Evolutionary conservation across 2,329 filamentous ascomycete species (phyloP).

Genomic region (Trichoderma aggressivum): DNA sequence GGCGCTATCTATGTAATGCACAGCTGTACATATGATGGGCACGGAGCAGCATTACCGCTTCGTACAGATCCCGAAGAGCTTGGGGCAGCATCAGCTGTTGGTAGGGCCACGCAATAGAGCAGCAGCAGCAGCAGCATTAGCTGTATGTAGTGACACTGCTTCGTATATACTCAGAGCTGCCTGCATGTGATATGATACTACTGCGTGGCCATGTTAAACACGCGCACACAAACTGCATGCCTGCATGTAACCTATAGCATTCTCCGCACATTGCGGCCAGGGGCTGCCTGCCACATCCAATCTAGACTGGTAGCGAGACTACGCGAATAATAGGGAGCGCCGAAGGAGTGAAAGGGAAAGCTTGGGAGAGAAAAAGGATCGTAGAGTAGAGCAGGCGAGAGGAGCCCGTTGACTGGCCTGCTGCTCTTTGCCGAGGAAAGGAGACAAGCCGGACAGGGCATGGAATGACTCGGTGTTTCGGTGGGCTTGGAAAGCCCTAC

Average conservation of each 20-base stretch:
- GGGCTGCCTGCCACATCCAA: not conserved
- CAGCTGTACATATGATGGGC: not conserved
- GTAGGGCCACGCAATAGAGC: not conserved
- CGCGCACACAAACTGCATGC: slow-evolving; percentile 12
- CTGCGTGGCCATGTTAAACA: slow-evolving; percentile 14
- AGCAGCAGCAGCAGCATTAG: not conserved
- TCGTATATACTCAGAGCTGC: not conserved
- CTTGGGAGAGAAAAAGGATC: not conserved
- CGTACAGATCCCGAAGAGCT: not conserved
- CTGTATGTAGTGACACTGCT: not conserved
- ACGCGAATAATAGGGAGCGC: slow-evolving; percentile 3
- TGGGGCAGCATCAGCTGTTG: not conserved
- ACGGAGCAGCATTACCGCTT: not conserved
- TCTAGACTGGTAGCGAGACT: not conserved
- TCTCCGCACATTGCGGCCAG: slow-evolving; percentile 2
- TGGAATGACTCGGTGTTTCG: not conserved
- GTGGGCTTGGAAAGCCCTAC: not conserved
- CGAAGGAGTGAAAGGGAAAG: not conserved
- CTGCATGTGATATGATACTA: slow-evolving; percentile 16
- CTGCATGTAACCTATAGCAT: slow-evolving; percentile 4
- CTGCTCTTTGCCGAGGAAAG: slow-evolving; percentile 3
- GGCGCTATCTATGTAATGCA: slow-evolving; percentile 1
- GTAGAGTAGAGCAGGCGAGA: not conserved
- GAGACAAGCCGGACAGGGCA: slow-evolving; percentile 2
- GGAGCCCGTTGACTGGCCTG: not conserved